Conservation (phyloP, 495 filamentous ascomycete species). For the Wilcoxina mikolae region DNA sequence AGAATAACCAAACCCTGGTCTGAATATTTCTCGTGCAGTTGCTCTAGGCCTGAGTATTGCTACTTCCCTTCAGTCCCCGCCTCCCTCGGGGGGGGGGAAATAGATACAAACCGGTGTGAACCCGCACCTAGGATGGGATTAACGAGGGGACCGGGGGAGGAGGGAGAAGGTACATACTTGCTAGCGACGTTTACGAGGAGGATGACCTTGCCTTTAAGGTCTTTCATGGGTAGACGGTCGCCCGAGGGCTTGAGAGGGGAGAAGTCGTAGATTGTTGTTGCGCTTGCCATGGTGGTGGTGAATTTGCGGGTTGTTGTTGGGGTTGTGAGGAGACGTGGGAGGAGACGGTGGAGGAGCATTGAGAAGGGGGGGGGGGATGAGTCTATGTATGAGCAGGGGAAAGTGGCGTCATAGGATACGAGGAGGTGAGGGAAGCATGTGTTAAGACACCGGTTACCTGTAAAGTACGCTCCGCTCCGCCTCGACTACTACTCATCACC, state of each 20-base stretch:
- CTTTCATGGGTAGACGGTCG: conserved; percentile 47
- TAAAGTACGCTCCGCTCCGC: too few relatives aligned
- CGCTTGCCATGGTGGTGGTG: conserved; percentile 54
- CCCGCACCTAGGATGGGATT: conserved; percentile 44
- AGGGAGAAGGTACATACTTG: conserved; percentile 38
- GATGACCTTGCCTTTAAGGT: conserved; percentile 76
- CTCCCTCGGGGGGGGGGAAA: background rate
- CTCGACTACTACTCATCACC: too few relatives aligned
- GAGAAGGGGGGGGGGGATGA: background rate
- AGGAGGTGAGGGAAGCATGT: too few relatives aligned
- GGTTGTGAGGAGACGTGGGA: background rate
- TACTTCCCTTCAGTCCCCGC: too few relatives aligned
- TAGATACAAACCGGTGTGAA: conserved; percentile 51
- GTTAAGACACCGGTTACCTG: too few relatives aligned
- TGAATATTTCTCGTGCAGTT: conserved; percentile 65
- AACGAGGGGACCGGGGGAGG: background rate
- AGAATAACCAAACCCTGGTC: conserved; percentile 66
- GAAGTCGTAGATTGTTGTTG: conserved; percentile 84
- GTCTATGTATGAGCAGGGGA: too few relatives aligned
- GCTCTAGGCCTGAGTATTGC: conserved; percentile 87
- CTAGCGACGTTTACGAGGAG: conserved; percentile 97
- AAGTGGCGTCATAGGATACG: too few relatives aligned
- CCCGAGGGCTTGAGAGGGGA: conserved; percentile 55
- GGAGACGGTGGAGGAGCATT: background rate
- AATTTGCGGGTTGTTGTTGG: background rate